Conservation (phyloP, 139 green algal genomes). For the Coelastrella sp. region DNA sequence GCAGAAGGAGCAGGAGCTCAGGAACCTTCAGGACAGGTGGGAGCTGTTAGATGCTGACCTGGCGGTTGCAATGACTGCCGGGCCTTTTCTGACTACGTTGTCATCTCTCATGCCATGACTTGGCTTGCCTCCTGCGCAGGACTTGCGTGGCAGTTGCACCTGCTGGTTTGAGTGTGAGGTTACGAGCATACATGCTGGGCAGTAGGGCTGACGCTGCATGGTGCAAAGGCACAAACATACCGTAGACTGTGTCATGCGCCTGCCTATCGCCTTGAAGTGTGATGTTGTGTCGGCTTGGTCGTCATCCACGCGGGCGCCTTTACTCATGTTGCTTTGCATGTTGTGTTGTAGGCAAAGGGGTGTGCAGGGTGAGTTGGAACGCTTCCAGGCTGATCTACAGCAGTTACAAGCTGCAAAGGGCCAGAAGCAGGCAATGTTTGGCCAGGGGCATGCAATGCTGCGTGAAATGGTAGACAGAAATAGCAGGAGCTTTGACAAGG, state of each 20-base stretch:
- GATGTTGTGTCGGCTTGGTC: no score
- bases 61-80: neutral
- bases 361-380: neutral
- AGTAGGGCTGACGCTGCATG: no score
- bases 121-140: neutral
- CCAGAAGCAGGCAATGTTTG: constrained; percentile 43
- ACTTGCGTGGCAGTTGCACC: neutral
- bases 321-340: neutral
- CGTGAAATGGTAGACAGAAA: neutral
- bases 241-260: no score
- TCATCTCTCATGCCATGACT: no score
- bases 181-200: neutral
- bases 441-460: neutral
- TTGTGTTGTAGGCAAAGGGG: neutral
- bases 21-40: neutral
- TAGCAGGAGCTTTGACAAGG: constrained; percentile 5
- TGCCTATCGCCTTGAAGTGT: no score
- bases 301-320: no score
- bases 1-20: neutral
- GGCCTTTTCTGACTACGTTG: no score
- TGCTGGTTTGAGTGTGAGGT: neutral
- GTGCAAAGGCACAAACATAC: no score
- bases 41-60: neutral
- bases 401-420: constrained; percentile 16
- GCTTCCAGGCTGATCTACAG: neutral